Conservation (phyloP, 192 early-diverging fungal species). For the Martensiomyces pterosporus region DNA sequence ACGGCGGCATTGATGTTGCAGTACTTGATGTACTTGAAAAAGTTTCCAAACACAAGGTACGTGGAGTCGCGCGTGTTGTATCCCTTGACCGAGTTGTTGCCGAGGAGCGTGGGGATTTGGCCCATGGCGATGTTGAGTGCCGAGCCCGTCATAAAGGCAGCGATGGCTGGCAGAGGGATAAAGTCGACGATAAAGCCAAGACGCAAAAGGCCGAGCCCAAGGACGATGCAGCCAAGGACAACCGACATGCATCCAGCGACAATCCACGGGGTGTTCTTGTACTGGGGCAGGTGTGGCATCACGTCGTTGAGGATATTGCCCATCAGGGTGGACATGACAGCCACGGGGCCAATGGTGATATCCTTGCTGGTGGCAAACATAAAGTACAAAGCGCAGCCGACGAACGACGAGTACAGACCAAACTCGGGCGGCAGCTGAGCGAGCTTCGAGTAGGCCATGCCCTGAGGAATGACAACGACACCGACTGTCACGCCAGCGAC, state of each 20-base stretch:
- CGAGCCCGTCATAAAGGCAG: neutral
- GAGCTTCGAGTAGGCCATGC: constrained; percentile 59
- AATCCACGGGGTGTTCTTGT: neutral
- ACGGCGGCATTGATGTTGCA: neutral
- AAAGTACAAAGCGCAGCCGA: constrained; percentile 55
- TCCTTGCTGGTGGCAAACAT: constrained; percentile 60
- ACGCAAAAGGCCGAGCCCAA: neutral
- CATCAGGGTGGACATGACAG: constrained; percentile 63
- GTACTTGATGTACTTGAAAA: neutral
- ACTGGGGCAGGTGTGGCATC: neutral
- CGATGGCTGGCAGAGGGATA: neutral
- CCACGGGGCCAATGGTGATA: constrained; percentile 59
- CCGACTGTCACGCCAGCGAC: constrained; percentile 61
- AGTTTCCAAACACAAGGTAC: constrained; percentile 1
- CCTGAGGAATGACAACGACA: constrained; percentile 58
- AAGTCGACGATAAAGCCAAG: constrained; percentile 3
- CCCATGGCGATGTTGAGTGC: neutral
- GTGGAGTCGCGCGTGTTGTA: neutral
- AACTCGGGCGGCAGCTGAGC: constrained; percentile 57
- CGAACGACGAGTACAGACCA: constrained; percentile 61
- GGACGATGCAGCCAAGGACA: neutral
- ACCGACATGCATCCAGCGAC: neutral
- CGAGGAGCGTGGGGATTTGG: neutral
- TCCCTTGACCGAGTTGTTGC: neutral
- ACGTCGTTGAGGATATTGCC: constrained; percentile 43